Evolutionary conservation across 78 protist genomes (phyloP).

Genomic region (Neovahlkampfia damariscottae): DNA sequence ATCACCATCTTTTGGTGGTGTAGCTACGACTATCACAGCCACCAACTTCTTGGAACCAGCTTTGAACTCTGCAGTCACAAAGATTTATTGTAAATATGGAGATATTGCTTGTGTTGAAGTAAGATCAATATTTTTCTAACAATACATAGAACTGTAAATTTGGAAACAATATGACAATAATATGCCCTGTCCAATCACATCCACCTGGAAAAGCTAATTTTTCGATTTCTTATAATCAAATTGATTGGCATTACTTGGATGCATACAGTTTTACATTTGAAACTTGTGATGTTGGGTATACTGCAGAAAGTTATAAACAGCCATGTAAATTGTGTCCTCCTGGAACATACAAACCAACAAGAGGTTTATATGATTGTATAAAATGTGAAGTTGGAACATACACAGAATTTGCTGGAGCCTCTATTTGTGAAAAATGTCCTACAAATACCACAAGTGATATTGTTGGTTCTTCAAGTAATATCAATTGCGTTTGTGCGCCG

Average conservation of each 20-base stretch:
- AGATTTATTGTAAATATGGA: too few species aligned
- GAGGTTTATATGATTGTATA: neutral
- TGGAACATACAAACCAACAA: constrained; percentile 1
- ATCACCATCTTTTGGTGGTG: too few species aligned
- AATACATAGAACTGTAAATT: neutral
- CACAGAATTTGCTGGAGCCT: neutral
- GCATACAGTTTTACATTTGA: neutral
- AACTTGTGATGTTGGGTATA: neutral
- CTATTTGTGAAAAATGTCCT: neutral
- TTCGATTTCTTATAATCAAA: too few species aligned
- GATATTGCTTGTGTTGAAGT: too few species aligned
- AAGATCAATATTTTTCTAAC: too few species aligned
- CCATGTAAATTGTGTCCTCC: neutral
- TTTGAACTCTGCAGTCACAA: too few species aligned
- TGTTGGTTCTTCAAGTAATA: neutral
- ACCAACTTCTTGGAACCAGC: too few species aligned
- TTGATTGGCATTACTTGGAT: too few species aligned
- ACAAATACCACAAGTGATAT: neutral
- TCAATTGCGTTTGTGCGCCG: neutral
- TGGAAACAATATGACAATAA: neutral
- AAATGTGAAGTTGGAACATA: neutral
- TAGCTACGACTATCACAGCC: too few species aligned
- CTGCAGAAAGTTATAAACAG: neutral
- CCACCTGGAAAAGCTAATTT: neutral
- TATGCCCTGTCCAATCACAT: neutral